Evolutionary conservation across 495 filamentous ascomycete species (phyloP), one percentile per base, ranked within the genome.

Genomic region (Cercophora newfieldiana): DNA sequence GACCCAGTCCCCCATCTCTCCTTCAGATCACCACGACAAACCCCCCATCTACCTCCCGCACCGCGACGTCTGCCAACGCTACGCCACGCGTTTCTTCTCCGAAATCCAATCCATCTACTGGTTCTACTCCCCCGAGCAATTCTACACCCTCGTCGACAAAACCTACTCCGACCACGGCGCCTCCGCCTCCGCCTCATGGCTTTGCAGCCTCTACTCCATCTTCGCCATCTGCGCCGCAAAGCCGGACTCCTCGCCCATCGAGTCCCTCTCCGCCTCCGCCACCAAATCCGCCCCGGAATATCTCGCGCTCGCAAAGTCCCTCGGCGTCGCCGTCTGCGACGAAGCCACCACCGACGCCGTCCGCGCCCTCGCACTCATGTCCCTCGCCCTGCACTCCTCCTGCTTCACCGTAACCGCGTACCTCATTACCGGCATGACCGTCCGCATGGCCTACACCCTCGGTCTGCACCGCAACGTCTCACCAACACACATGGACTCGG

Each of bases 61-160:
- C 14, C 62, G 62, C 62, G 30, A 64, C 26, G 24, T 64, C 18
- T 64, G 62, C 62, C 53, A 64, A 12, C n/a, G 51, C 33, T 58
- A 57, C 53, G 51, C 37, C 26, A 30, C 48, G 3, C 51, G 51
- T 24, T 64, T 64, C 62, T 64, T 64, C 22, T 28, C 33, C 51
- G 62, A 64, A 53, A 49, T 64, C 30, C 62, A 64, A 24, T 58
- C 51, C 31, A 57, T 64, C 31, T 64, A 64, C 62, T 64, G 62
- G 62, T 64, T 64, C 53, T 64, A 58, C 62, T 64, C 62, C 28
- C 62, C 61, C 19, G 62, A 64, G 31, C 62, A 64, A 25, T 50
- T 64, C 53, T 64, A 57, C 53, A 64, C 62, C 18, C 51, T 64
- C 0, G 30, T 64, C 51, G 62, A 64, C 53, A 2, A 30, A 53